Base-by-base conservation (phyloP, 2,329 filamentous ascomycete species). In the Colletotrichum truncatum region DNA sequence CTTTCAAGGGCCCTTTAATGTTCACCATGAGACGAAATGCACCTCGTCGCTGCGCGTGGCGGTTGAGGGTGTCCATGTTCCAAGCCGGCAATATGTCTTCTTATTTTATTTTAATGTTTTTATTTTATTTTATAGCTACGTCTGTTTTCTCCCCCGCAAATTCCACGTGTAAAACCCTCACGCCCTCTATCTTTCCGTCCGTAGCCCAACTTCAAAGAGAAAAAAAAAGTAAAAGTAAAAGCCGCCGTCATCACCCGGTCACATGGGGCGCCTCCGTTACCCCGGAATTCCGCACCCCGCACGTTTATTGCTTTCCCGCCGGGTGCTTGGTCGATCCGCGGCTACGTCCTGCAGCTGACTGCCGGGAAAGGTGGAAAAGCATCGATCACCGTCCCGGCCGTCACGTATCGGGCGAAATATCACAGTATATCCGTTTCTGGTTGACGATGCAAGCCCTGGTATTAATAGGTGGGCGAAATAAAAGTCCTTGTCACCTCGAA, bases 221-320 rank as follows among this genome's bases (percentile, higher is more conserved):
- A 45, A 30, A 9, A 12, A 38, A 39, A 23, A 16, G 30, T 18
- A 30, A 26, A n/a, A 14, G 12, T 26, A 48, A 23, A 14, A 48
- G 26, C 45, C 25, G 25, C 34, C 41, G 43, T 43, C 52, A 10
- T 57, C 34, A 43, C 46, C 60, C 60, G 60, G 60, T 53, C 60
- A 32, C 7, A 23, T 6, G 11, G 23, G n/a, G 21, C 51, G 16
- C 16, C 18, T 49, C 38, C 46, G 55, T 38, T 34, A 41, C 30
- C 55, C 48, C 55, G 39, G 25, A 34, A 36, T 16, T 36, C n/a
- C n/a, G 16, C 12, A 28, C 12, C 21, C 30, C 30, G n/a, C 25
- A 21, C 51, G 36, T 26, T 28, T 41, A 11, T 11, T 38, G 23
- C 21, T 52, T 52, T 52, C 48, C 30, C 21, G 30, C 36, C 48